Base-by-base conservation (phyloP, 192 early-diverging fungal genomes). In the Mortierella claussenii region DNA sequence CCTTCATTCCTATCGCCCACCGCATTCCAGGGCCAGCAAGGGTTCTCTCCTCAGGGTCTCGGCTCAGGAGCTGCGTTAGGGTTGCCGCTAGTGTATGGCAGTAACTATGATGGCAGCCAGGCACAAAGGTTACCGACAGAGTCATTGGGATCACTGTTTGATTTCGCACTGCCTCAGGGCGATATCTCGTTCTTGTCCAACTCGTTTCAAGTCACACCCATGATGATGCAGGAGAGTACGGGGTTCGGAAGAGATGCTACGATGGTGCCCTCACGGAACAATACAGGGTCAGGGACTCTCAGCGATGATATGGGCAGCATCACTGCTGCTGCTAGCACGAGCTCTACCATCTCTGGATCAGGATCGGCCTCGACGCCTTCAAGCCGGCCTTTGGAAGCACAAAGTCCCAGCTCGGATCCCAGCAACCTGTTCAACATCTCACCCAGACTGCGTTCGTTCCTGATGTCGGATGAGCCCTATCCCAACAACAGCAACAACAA, bases 141-240 rank as follows among this genome's bases (percentile, higher is more conserved):
- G 51, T 60, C 73, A 2, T 23, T 76, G 27, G 64, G 61, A 17
- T 67, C 73, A 5, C 28, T 76, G 31, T 76, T 76, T 37, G 73
- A 76, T 46, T 76, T 76, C 50, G 64, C 73, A 9, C 24, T 76
- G 8, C 73, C 73, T 2, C 62, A 65, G 21, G 63, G 46, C 2
- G 73, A 76, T 60, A 65, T 76, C 31, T 65, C 61, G 0, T 76
- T 76, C 40, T 45, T 76, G 53, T 76, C 73, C 15, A 65, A 65
- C 12, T 76, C 73, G 20, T 67, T 76, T 17, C 73, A 76, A 18
- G 61, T 67, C 12, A 49, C 73, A 12, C 64, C 63, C 10, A 76
- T 33, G 34, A 76, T 75, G 70, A 69, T 69, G 68, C 70, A 66
- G 56, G 51, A 65, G 21, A 60, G 30, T 13, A 31, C 55, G 50